Evolutionary conservation across 2,329 filamentous ascomycete genomes (phyloP).

Genomic region (Lachnellula arida): DNA sequence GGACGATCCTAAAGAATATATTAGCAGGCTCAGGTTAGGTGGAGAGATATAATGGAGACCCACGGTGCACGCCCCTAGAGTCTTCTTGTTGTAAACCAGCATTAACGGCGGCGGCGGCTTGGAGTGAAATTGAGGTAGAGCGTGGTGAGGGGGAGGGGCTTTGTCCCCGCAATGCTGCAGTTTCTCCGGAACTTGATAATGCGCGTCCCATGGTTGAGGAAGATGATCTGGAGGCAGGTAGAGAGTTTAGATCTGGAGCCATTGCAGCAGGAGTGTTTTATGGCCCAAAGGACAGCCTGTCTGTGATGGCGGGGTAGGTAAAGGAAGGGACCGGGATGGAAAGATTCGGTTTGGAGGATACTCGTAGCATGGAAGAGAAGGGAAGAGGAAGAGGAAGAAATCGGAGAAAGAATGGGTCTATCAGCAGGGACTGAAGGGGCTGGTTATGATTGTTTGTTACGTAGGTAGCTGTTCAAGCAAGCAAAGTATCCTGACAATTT

Average conservation of each 20-base stretch:
- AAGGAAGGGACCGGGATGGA: too few relatives aligned
- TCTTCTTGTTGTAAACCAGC: constrained; percentile 66
- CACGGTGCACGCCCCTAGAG: constrained; percentile 45
- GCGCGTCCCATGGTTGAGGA: constrained; percentile 36
- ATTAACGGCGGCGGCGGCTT: constrained; percentile 73
- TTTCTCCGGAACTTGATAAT: constrained; percentile 33
- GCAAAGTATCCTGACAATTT: neutral
- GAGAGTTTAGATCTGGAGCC: constrained; percentile 54
- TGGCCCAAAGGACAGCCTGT: neutral
- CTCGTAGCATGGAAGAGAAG: neutral
- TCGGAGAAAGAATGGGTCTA: neutral
- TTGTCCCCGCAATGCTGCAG: constrained; percentile 35
- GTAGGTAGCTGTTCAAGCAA: neutral
- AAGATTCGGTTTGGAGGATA: neutral
- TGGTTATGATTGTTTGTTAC: neutral
- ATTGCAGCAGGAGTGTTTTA: constrained; percentile 11
- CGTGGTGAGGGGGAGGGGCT: constrained; percentile 59
- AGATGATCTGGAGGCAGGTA: constrained; percentile 43
- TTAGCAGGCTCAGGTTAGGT: constrained; percentile 1
- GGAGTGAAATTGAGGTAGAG: constrained; percentile 65
- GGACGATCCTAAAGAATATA: constrained; percentile 34
- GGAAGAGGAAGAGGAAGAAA: too few relatives aligned
- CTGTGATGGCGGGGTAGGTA: neutral
- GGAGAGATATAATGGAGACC: constrained; percentile 18
- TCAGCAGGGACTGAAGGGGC: neutral